Conservation (phyloP, 1,139 yeast genomes). For the Candida gigantensis region DNA sequence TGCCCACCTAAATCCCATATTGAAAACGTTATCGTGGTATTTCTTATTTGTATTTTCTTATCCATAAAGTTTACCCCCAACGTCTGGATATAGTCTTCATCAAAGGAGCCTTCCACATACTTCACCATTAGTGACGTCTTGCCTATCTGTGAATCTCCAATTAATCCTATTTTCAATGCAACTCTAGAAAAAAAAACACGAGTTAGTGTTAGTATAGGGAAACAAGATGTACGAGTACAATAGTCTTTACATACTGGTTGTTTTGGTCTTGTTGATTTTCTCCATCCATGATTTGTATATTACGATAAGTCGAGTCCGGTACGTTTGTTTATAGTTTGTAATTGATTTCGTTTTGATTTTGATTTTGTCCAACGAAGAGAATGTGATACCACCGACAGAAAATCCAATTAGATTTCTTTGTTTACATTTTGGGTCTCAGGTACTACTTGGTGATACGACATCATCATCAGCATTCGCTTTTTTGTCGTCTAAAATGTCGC, state of each 20-base stretch:
- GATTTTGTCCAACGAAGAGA: neutral
- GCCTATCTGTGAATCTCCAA: slow-evolving; percentile 98
- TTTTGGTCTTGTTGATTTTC: slow-evolving; percentile 23
- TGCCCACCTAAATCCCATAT: slow-evolving; percentile 99
- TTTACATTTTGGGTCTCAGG: slow-evolving; percentile 10
- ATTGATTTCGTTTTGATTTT: slow-evolving; percentile 4
- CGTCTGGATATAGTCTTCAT: slow-evolving; percentile 90
- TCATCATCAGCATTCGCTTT: neutral
- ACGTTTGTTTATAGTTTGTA: neutral
- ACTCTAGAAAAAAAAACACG: slow-evolving; percentile 40
- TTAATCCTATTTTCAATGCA: slow-evolving; percentile 86
- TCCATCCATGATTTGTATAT: slow-evolving; percentile 9
- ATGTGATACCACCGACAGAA: too few species aligned
- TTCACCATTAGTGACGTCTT: slow-evolving; percentile 96
- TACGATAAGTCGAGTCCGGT: neutral
- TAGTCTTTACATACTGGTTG: slow-evolving; percentile 48
- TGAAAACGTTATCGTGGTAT: slow-evolving; percentile 87
- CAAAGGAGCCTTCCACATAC: slow-evolving; percentile 92
- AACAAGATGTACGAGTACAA: too few species aligned
- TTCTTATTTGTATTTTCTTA: slow-evolving; percentile 79
- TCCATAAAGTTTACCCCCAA: slow-evolving; percentile 96
- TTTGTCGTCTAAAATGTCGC: slow-evolving; percentile 5
- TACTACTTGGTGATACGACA: slow-evolving; percentile 5
- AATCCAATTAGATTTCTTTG: slow-evolving; percentile 4
- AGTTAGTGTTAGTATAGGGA: slow-evolving; percentile 6